These are phyloP conservation scores for Myxozyma sirexii DNA, from an alignment of 805 yeast species.

Conservation along the genomic window DNA sequence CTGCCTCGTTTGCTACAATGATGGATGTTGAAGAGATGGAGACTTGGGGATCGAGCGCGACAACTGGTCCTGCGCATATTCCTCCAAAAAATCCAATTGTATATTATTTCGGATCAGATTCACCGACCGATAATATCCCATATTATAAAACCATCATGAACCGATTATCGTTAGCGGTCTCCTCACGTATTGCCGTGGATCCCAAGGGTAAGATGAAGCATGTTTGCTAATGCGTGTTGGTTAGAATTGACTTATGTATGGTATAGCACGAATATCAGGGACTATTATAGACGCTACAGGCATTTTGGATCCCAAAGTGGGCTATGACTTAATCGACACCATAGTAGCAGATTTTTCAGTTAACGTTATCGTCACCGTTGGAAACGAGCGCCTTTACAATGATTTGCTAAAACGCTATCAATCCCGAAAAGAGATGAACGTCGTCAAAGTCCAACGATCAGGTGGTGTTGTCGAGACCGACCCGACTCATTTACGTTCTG, in stretches of 20 bases:
- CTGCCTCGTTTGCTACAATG: constrained; percentile 78
- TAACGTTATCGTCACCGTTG: constrained; percentile 67
- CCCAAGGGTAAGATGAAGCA: constrained; percentile 19
- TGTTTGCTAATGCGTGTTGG: too few relatives aligned
- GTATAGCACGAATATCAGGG: constrained; percentile 51
- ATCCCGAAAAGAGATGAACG: constrained; percentile 40
- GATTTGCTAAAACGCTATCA: constrained; percentile 56
- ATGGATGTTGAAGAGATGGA: constrained; percentile 70
- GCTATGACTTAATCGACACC: constrained; percentile 51
- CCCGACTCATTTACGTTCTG: constrained; percentile 64
- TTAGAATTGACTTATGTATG: too few relatives aligned
- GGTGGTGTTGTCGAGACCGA: constrained; percentile 79
- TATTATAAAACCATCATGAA: constrained; percentile 55
- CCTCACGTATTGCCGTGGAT: constrained; percentile 56
- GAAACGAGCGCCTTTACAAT: constrained; percentile 67
- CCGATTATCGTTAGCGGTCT: constrained; percentile 54
- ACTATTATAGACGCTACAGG: constrained; percentile 76
- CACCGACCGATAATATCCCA: constrained; percentile 57
- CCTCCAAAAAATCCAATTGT: constrained; percentile 79
- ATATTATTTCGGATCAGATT: constrained; percentile 73
- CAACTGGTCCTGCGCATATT: constrained; percentile 69
- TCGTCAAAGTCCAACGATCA: constrained; percentile 67
- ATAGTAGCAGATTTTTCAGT: constrained; percentile 62
- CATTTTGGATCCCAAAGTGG: constrained; percentile 53
- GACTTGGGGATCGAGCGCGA: constrained; percentile 75